Conservation (phyloP, 2,329 filamentous ascomycete species). For the Xylaria sp. region DNA sequence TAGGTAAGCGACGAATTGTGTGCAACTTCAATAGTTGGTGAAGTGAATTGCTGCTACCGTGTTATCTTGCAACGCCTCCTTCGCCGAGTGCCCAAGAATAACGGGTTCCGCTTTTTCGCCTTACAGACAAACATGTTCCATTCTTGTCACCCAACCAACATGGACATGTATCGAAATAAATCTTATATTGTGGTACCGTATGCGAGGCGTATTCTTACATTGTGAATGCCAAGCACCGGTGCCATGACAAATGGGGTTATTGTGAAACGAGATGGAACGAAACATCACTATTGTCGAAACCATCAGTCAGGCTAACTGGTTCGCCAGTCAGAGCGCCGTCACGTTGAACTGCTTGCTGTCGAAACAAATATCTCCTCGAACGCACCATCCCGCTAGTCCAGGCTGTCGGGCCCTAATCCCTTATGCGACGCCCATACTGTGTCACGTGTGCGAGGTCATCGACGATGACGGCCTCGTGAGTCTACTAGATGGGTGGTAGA, state of each 20-base stretch:
- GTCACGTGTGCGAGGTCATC: background rate
- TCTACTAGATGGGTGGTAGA: background rate
- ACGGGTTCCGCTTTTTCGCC: constrained; percentile 17
- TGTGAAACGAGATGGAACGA: constrained; percentile 12
- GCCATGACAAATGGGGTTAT: constrained; percentile 4
- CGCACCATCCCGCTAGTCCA: too few relatives aligned
- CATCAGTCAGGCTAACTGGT: background rate
- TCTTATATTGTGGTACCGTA: constrained; percentile 8
- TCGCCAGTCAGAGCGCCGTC: background rate
- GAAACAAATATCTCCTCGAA: background rate
- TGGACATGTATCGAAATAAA: constrained; percentile 7
- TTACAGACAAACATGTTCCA: constrained; percentile 7
- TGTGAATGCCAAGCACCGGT: background rate
- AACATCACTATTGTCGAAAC: background rate
- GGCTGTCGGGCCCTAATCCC: too few relatives aligned
- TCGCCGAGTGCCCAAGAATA: constrained; percentile 19
- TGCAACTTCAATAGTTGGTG: background rate
- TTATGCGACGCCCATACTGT: too few relatives aligned
- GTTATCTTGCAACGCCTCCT: constrained; percentile 10
- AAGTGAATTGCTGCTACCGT: background rate
- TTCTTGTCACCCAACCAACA: constrained; percentile 16
- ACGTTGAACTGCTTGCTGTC: background rate
- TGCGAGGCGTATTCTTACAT: constrained; percentile 20
- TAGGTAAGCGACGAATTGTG: background rate
- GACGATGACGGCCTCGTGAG: background rate